Base-by-base conservation (phyloP, 2,329 filamentous ascomycete species). In the Corinectria fuckeliana region DNA sequence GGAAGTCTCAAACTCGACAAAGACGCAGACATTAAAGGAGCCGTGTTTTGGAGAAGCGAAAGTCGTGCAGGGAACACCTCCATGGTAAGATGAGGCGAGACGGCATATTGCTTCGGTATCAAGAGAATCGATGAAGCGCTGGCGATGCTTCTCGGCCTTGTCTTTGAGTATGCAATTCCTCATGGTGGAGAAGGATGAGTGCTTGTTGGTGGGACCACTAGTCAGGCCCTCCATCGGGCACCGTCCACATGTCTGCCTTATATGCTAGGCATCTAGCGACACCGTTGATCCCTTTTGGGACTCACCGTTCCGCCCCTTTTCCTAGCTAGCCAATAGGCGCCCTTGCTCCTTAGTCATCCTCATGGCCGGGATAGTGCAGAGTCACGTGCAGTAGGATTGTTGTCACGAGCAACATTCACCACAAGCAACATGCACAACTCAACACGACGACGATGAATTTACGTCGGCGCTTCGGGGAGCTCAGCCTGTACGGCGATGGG, bases 71-170 rank as follows among this genome's bases (percentile, higher is more conserved):
- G 49, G 23, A 39, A 39, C 21, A 9, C 36, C 25, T 18, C 23
- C 34, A 18, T 51, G 49, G 36, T 51, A 51, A 18, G 21, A 51
- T n/a, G 49, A 51, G n/a, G 49, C 49, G 16, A 51, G 34, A 5
- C 26, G 23, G 36, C 34, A 34, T 10, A 51, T 23, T 2, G 21
- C 21, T 5, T 36, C 13, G 6, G 21, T 16, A 32, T 50, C 5
- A 20, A 50, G 23, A 7, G 48, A 50, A 5, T 32, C 21, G 32
- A 51, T 41, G 26, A 41, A 41, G 18, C 10, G 38, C 1, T 41
- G 9, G 13, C 18, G 5, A 2, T 41, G 18, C 38, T 21, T 21
- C 4, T 23, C 18, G 18, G 20, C 38, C 11, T 23, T 13, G 18
- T 21, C 38, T 41, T 7, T 41, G 3, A 41, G 8, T 11, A 41